Base-by-base conservation (phyloP, 2,329 filamentous ascomycete genomes). In the Sphaerulina musiva region DNA sequence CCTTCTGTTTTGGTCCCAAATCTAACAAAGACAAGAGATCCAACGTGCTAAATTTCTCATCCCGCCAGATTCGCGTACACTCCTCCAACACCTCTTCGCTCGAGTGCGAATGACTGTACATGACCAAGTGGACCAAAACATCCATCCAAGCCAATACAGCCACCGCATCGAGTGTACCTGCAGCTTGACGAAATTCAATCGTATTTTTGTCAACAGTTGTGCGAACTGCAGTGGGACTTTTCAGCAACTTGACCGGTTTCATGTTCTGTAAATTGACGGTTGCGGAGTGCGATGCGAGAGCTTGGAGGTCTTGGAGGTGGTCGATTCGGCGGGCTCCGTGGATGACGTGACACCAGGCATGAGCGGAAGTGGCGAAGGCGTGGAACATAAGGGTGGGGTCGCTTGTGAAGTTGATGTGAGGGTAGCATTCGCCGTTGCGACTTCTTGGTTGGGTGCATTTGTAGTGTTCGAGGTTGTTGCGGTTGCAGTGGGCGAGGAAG, bases 111-210 rank as follows among this genome's bases (percentile, higher is more conserved):
- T 62, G 54, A 11, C 54, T 45, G 45, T 51, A 56, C 3, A 23
- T 12, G 14, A 59, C 46, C 0, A 62, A 23, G 9, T 31, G 23
- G 3, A 53, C 11, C 6, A 62, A 46, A 9, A 69, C 51, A 29
- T 59, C 57, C 20, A 67, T 53, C 66, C 67, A 70, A 12, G 67
- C 57, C 4, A 62, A 48, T 6, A 66, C 56, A 20, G 64, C 62
- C 1, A 48, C 43, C 8, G 52, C 42, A 26, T 66, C 55, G 6
- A 67, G 46, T 5, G 64, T 66, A 1, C 57, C 62, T 17, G 55
- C 54, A 40, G 66, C 64, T 48, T 69, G 67, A 3, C 65, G 59
- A 54, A 69, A 69, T 44, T 66, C 65, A 32, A 70, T 61, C 1
- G 68, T 69, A 20, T 62, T 57, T 36, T 52, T 41, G 26, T 4